Conservation (phyloP, 495 filamentous ascomycete genomes). For the Ascobolus immersus region DNA sequence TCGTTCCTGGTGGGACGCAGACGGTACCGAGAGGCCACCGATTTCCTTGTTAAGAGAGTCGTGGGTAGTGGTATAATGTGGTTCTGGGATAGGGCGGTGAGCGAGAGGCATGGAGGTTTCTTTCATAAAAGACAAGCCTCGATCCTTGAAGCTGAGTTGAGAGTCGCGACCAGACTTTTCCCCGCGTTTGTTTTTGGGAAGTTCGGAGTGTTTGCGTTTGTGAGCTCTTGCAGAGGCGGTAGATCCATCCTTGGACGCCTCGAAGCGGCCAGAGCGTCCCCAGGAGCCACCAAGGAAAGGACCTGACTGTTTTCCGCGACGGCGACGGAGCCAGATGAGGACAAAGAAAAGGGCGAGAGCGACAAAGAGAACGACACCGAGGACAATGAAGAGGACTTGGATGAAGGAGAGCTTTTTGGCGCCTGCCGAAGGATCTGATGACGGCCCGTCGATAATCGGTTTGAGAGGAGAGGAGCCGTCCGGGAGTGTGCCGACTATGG, state of each 20-base stretch:
- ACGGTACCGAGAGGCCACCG: not conserved
- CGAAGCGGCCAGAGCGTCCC: too few relatives aligned
- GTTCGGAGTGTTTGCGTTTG: not conserved
- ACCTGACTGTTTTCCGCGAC: too few relatives aligned
- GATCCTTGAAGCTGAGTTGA: slow-evolving; percentile 14
- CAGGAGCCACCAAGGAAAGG: too few relatives aligned
- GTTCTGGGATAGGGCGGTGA: slow-evolving; percentile 1
- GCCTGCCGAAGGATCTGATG: slow-evolving; percentile 11
- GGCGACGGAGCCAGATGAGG: slow-evolving; percentile 41
- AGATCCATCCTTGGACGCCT: too few relatives aligned
- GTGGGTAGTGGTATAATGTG: slow-evolving; percentile 6
- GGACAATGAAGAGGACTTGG: slow-evolving; percentile 47
- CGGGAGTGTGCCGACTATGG: not conserved
- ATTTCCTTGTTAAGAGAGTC: slow-evolving; percentile 8
- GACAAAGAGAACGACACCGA: slow-evolving; percentile 52
- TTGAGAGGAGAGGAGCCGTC: slow-evolving; percentile 7
- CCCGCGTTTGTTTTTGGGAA: not conserved
- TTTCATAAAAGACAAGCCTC: slow-evolving; percentile 13
- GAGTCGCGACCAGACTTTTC: slow-evolving; percentile 3
- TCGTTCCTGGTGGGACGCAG: slow-evolving; percentile 2
- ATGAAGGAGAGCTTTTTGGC: slow-evolving; percentile 22
- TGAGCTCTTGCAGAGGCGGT: too few relatives aligned
- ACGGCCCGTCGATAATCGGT: slow-evolving; percentile 6
- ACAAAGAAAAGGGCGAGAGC: slow-evolving; percentile 40
- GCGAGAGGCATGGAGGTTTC: slow-evolving; percentile 7